Evolutionary conservation across 2,329 filamentous ascomycete genomes (phyloP).

Genomic region (Botrytis porri): DNA sequence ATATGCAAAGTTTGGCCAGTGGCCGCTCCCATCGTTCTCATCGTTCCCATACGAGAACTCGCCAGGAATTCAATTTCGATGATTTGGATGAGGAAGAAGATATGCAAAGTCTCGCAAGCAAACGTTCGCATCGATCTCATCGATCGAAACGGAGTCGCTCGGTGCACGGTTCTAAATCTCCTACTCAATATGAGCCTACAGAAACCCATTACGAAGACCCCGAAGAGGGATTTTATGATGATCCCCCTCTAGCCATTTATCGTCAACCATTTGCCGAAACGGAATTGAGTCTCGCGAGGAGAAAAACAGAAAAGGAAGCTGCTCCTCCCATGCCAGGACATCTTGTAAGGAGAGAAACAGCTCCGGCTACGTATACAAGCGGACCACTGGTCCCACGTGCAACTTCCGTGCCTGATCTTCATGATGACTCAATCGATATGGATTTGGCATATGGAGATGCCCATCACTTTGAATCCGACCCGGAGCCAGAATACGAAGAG

Average conservation of each 20-base stretch:
- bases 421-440: conserved; percentile 68
- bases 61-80: conserved; percentile 7
- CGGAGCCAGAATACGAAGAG: conserved; percentile 32
- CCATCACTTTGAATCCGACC: conserved; percentile 47
- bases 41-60: conserved; percentile 10
- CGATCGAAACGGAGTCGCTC: conserved; percentile 19
- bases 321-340: neutral
- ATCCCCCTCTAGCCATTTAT: conserved; percentile 21
- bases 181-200: conserved; percentile 17
- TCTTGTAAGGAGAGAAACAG: conserved; percentile 15
- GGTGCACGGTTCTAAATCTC: conserved; percentile 15
- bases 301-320: conserved; percentile 33
- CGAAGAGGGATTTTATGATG: conserved; percentile 6
- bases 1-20: conserved; percentile 13
- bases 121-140: conserved; percentile 23
- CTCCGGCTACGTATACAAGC: neutral
- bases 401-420: conserved; percentile 29
- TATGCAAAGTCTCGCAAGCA: conserved; percentile 13
- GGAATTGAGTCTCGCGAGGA: neutral
- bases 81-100: conserved; percentile 15
- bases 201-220: conserved; percentile 24
- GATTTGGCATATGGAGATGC: conserved; percentile 86
- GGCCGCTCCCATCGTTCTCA: conserved; percentile 23
- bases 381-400: conserved; percentile 18
- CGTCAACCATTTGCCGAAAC: conserved; percentile 29